These are phyloP conservation scores for Venturia aucupariae DNA, from an alignment of 2,329 filamentous ascomycete species.

Conservation along the genomic window DNA sequence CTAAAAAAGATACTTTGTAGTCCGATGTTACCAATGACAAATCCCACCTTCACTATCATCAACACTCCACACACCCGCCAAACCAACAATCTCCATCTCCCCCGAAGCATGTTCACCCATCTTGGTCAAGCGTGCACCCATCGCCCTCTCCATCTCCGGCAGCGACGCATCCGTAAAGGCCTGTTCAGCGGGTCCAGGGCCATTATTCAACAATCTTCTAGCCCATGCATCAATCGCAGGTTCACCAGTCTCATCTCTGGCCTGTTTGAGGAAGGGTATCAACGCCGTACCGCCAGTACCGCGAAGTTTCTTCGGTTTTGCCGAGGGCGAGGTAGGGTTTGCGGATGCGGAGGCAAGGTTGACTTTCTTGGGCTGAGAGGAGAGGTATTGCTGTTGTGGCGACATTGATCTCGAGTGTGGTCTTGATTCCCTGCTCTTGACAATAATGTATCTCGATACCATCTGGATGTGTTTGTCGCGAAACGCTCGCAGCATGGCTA, in stretches of 20 bases:
- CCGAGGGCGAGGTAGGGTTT: neutral
- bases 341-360: conserved; percentile 46
- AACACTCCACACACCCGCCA: conserved; percentile 82
- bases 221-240: conserved; percentile 68
- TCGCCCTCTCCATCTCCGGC: conserved; percentile 35
- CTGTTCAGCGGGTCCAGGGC: conserved; percentile 27
- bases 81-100: conserved; percentile 52
- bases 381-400: conserved; percentile 17
- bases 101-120: conserved; percentile 45
- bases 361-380: conserved; percentile 22
- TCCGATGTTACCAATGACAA: conserved; percentile 39
- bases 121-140: conserved; percentile 41
- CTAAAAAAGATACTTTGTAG: no score
- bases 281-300: conserved; percentile 90
- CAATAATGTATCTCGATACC: conserved; percentile 89
- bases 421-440: conserved; percentile 69
- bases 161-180: conserved; percentile 11
- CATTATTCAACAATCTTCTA: conserved; percentile 46
- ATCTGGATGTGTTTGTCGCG: conserved; percentile 95
- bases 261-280: conserved; percentile 94
- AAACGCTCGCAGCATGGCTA: conserved; percentile 68
- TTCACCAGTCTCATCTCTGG: conserved; percentile 89
- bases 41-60: conserved; percentile 65
- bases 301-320: conserved; percentile 47
- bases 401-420: conserved; percentile 51